Percentiles rank a stretch among this genome's conserved stretches.
phyloP scores from a whole-genome alignment of 345 rosid genomes.

The Gynandropsis gynandra region DNA sequence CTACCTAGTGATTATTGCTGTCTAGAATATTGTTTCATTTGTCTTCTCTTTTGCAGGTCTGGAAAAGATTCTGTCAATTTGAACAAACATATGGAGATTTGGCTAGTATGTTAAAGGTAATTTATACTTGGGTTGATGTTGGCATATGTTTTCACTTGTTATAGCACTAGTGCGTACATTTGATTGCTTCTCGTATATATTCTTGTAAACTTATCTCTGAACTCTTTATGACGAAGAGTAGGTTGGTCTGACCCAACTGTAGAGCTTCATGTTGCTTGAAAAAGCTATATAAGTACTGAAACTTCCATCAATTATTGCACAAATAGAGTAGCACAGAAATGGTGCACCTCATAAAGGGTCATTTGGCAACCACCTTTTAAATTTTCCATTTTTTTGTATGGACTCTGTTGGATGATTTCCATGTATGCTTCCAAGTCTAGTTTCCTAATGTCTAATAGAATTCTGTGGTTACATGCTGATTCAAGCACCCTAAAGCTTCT shows the following conservation, averaged over 20 bases:
- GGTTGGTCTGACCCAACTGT: slow-evolving; percentile 3
- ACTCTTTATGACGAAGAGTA: slow-evolving; percentile 1
- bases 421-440: no score
- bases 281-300: slow-evolving; percentile 7
- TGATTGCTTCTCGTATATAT: no score
- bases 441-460: no score
- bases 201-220: no score
- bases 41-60: slow-evolving; percentile 47
- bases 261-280: slow-evolving; percentile 9
- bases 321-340: slow-evolving; percentile 3
- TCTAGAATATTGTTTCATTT: slow-evolving; percentile 8
- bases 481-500: slow-evolving; percentile 9
- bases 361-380: slow-evolving; percentile 10
- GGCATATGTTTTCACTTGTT: no score
- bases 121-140: slow-evolving; percentile 12
- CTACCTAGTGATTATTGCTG: slow-evolving; percentile 8
- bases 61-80: slow-evolving; percentile 77
- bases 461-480: slow-evolving; percentile 1
- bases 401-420: no score
- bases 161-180: no score
- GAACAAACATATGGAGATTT: slow-evolving; percentile 96
- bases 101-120: slow-evolving; percentile 85
- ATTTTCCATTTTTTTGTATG: no score
- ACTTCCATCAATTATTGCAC: slow-evolving; percentile 1
- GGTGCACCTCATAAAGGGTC: slow-evolving; percentile 4